Conservation (phyloP, 768 basidiomycete genomes). For the Vararia minispora region DNA sequence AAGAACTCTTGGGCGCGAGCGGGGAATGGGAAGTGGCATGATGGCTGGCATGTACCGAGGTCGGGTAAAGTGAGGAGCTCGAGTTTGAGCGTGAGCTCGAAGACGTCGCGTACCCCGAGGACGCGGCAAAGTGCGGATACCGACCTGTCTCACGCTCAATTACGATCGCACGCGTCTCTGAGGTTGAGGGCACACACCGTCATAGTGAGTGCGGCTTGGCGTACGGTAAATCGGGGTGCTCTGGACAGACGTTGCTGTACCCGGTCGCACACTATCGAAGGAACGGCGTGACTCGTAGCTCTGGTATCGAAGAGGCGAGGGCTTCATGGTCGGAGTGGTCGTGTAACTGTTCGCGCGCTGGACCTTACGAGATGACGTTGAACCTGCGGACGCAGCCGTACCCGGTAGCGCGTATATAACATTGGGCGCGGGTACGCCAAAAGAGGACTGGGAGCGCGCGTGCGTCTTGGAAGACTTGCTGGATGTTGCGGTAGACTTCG, state of each 20-base stretch:
- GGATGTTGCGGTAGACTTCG: conserved; percentile 16
- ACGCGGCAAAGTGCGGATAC: conserved; percentile 10
- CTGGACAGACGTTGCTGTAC: conserved; percentile 1
- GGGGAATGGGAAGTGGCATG: conserved; percentile 13
- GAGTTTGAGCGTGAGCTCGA: conserved; percentile 42
- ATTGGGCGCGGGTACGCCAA: conserved; percentile 21
- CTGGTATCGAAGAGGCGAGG: conserved; percentile 14
- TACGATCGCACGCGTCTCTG: conserved; percentile 6
- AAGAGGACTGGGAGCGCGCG: conserved; percentile 29
- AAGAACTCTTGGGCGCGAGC: conserved; percentile 8
- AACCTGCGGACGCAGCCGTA: conserved; percentile 6
- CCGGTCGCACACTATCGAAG: conserved; percentile 9
- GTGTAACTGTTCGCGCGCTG: conserved; percentile 9
- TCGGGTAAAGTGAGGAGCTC: conserved; percentile 35
- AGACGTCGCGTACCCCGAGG: conserved; percentile 20
- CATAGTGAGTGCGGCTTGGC: conserved; percentile 3
- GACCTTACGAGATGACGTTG: conserved; percentile 8
- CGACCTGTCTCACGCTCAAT: conserved; percentile 13
- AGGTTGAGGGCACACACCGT: conserved; percentile 14
- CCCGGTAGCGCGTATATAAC: conserved; percentile 16
- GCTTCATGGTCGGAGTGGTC: conserved; percentile 8
- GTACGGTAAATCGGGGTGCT: conserved; percentile 3
- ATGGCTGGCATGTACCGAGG: conserved; percentile 20
- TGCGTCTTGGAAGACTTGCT: conserved; percentile 28
- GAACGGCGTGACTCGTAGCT: conserved; percentile 14